Evolutionary conservation across 2,329 filamentous ascomycete genomes (phyloP).

Genomic region (Cladosporium colombiae): DNA sequence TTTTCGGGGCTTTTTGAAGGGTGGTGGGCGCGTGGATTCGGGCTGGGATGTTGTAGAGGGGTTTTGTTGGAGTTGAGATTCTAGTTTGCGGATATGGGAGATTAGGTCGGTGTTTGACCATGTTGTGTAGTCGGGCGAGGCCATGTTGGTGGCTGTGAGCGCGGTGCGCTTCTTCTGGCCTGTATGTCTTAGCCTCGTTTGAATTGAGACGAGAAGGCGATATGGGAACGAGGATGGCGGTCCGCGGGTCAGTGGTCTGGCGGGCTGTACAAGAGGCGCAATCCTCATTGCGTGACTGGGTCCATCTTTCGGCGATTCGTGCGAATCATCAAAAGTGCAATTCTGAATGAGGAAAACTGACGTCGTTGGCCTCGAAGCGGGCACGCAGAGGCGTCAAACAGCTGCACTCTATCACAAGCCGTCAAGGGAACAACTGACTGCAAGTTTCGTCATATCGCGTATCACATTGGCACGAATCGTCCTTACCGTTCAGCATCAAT

Average conservation of each 20-base stretch:
- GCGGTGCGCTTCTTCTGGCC: not conserved
- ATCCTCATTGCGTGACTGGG: not conserved
- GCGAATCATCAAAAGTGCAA: slow-evolving; percentile 10
- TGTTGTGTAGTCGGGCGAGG: slow-evolving; percentile 56
- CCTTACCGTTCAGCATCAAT: too few species aligned
- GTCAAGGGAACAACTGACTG: not conserved
- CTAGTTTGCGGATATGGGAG: slow-evolving; percentile 66
- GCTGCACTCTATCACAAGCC: not conserved
- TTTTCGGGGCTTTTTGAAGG: slow-evolving; percentile 41
- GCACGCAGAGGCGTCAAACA: not conserved
- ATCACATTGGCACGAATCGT: too few species aligned
- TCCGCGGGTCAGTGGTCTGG: not conserved
- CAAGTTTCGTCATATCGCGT: not conserved
- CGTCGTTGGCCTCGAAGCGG: not conserved
- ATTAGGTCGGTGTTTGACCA: slow-evolving; percentile 72
- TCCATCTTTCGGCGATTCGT: not conserved
- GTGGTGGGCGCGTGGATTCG: slow-evolving; percentile 18
- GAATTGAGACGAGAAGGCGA: not conserved
- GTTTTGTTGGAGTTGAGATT: slow-evolving; percentile 62
- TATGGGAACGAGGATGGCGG: not conserved
- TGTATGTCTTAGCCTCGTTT: not conserved
- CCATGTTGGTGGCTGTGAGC: not conserved
- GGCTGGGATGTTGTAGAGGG: slow-evolving; percentile 26
- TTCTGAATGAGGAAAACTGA: slow-evolving; percentile 3
- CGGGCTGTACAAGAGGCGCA: slow-evolving; percentile 1